A percentile compares a stretch with the other conserved stretches of the same genome.
Conservation (phyloP, 495 filamentous ascomycete species). For the Tuber umbilicatum region DNA sequence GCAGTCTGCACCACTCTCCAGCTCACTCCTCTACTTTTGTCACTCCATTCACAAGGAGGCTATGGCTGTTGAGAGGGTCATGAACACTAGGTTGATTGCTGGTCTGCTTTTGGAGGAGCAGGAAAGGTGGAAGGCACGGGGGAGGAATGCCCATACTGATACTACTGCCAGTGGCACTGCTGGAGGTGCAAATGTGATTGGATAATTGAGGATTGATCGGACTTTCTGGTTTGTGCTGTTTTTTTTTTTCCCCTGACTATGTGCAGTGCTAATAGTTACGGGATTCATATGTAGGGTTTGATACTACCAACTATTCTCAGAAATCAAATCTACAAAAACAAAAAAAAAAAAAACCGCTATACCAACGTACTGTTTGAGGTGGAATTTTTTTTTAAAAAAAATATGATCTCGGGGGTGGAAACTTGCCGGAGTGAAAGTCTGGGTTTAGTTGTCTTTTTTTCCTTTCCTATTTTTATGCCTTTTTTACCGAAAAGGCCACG, state of each 20-base stretch:
- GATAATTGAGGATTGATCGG: neutral
- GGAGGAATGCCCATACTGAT: no score
- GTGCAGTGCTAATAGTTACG: neutral
- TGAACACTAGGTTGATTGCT: neutral
- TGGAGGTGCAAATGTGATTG: neutral
- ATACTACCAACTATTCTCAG: neutral
- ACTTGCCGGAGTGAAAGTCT: no score
- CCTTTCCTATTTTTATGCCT: no score
- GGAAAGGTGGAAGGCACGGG: no score
- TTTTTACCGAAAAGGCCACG: no score
- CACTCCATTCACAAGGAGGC: fast-evolving
- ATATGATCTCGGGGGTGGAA: no score
- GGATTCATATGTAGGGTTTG: neutral
- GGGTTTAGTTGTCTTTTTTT: no score
- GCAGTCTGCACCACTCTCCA: neutral
- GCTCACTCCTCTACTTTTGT: neutral
- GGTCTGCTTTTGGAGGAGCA: neutral
- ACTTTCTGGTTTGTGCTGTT: neutral
- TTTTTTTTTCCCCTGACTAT: neutral
- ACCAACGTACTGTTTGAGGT: no score
- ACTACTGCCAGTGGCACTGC: no score
- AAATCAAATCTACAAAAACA: neutral
- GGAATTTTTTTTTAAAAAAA: no score
- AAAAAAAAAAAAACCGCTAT: neutral
- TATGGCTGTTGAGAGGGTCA: neutral